Conservation (phyloP, 352 stramenopile species). For the Globisporangium spiculum region DNA sequence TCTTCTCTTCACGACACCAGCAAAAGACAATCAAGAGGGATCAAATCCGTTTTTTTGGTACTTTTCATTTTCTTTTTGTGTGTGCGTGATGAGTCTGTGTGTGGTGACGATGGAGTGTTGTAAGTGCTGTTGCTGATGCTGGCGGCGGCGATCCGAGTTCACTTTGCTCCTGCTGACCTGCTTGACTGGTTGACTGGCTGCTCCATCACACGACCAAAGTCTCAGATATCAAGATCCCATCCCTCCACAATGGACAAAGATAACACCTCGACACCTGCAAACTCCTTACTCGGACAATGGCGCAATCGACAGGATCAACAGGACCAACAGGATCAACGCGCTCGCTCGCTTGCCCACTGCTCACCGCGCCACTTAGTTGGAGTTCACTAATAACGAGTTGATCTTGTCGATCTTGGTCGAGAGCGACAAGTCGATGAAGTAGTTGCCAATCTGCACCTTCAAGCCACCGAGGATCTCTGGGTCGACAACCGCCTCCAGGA, state of each 20-base stretch:
- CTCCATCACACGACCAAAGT: not conserved
- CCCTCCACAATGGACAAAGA: not conserved
- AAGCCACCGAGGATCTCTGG: conserved; percentile 94
- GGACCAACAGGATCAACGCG: not conserved
- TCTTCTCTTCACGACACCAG: not conserved
- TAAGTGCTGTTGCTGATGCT: not conserved
- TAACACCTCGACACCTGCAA: conserved; percentile 1
- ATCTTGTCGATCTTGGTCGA: conserved; percentile 95
- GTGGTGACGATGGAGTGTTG: not conserved
- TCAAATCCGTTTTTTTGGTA: conserved; percentile 7
- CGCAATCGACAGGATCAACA: not conserved
- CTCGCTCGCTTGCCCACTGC: conserved; percentile 6
- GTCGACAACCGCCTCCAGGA: conserved; percentile 92
- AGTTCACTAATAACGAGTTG: conserved; percentile 79
- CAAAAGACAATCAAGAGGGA: not conserved
- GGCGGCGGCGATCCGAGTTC: not conserved
- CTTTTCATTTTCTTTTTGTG: conserved; percentile 12
- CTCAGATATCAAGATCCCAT: not conserved
- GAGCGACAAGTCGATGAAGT: conserved; percentile 97
- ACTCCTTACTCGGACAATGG: not conserved
- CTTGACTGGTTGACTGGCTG: not conserved
- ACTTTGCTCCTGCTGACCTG: not conserved
- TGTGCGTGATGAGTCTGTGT: conserved; percentile 3
- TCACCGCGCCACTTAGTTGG: conserved; percentile 30
- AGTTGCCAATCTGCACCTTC: conserved; percentile 97